phyloP scores from a whole-genome alignment of 1,284 basidiomycete species.

The Ceratobasidium theobromae region DNA sequence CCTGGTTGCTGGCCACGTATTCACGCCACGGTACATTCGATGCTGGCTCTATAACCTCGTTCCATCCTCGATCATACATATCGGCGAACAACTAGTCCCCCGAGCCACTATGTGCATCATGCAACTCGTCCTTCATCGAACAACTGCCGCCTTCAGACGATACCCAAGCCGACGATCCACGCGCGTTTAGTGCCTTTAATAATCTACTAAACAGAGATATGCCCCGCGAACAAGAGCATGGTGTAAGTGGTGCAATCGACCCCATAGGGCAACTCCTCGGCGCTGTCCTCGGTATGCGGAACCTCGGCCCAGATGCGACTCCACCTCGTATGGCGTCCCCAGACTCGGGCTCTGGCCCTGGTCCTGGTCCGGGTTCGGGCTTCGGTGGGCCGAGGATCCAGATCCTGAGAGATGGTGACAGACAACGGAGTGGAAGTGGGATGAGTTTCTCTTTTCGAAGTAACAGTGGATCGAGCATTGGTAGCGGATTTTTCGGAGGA shows the following conservation, averaged over 20 bases:
- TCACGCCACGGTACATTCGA: conserved; percentile 4
- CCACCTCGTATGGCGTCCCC: too few species aligned
- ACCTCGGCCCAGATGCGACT: background rate
- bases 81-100: too few species aligned
- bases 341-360: background rate
- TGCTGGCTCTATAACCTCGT: background rate
- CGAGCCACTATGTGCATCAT: too few species aligned
- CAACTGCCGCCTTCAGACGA: too few species aligned
- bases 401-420: background rate
- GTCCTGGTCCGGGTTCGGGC: too few species aligned
- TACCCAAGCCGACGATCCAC: conserved; percentile 21
- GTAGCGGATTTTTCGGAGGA: conserved; percentile 7
- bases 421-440: background rate
- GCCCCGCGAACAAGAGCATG: background rate
- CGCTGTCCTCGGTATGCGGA: conserved; percentile 6
- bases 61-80: background rate
- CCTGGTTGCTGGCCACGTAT: too few species aligned
- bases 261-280: conserved; percentile 13
- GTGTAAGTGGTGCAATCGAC: background rate
- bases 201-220: background rate
- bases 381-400: background rate
- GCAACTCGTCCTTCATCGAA: too few species aligned
- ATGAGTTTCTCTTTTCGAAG: conserved; percentile 11
- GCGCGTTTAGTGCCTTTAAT: background rate
- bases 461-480: background rate